Evolutionary conservation across 2,329 filamentous ascomycete species (phyloP).

Genomic region (Rutstroemia sydowiana): DNA sequence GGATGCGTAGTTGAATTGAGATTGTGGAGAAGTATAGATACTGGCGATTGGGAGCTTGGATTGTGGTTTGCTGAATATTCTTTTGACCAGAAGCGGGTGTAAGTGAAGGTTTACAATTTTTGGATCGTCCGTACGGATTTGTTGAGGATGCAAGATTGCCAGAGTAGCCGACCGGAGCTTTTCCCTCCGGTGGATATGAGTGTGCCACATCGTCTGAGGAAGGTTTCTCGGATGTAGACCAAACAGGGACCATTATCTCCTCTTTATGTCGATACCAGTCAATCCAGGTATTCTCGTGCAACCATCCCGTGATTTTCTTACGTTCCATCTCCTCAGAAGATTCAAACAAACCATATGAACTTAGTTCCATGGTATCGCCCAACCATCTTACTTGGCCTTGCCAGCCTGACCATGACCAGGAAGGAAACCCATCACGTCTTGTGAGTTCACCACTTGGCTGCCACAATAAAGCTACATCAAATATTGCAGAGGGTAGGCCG

Average conservation of each 20-base stretch:
- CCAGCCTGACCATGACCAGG: conserved; percentile 5
- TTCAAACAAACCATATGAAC: background rate
- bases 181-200: too few species aligned
- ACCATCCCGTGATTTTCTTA: background rate
- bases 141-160: background rate
- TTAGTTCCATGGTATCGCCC: background rate
- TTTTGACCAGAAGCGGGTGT: background rate
- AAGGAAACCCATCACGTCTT: conserved; percentile 1
- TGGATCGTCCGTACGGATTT: background rate
- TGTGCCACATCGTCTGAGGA: too few species aligned
- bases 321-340: background rate
- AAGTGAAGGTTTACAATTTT: background rate
- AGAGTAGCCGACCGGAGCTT: background rate
- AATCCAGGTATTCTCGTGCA: background rate
- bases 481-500: background rate
- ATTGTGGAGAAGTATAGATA: background rate
- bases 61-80: background rate
- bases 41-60: background rate
- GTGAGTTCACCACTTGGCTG: background rate
- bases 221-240: background rate
- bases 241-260: background rate
- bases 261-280: background rate
- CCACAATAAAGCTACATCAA: conserved; percentile 1
- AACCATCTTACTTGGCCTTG: background rate
- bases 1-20: background rate